Base-by-base conservation (phyloP, 2,329 filamentous ascomycete genomes). In the Xylariaceae sp. region DNA sequence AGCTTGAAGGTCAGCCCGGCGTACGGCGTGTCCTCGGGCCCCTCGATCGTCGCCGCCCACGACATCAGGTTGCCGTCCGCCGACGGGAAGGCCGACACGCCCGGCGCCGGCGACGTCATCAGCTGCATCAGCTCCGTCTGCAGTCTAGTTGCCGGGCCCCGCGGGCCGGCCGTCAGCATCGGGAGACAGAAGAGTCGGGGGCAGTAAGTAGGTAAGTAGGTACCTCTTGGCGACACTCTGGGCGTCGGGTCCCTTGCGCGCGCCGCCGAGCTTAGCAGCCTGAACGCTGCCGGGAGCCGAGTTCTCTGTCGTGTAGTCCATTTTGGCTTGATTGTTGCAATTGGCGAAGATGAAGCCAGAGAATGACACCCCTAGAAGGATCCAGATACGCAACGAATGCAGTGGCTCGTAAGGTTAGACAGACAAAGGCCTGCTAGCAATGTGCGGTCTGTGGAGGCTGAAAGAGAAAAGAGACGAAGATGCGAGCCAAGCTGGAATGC, bases 71-170 rank as follows among this genome's bases (percentile, higher is more conserved):
- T 92, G 57, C 87, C 85, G 56, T 93, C 86, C 22, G 80, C 80
- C 38, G 86, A 82, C 18, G 92, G 92, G 60, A 98, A 98, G 43
- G 93, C 93, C 36, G 89, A 94, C 53, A 96, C 80, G 46, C 92
- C 92, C 11, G 89, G 87, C 1, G 90, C 89, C 2, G 89, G 82
- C 26, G 89, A 89, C 51, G 88, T 89, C 92, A 98, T 96, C 50
- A 98, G 79, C 60, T 92, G 83, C 90, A 98, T 96, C 48, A 98
- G 75, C 64, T 98, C 92, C 31, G 89, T 93, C 64, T 98, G 92
- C 37, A 98, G 73, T 52, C 92, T 96, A 55, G 7, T 5, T 26
- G 12, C 6, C n/a, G 15, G 24, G n/a, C n/a, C n/a, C 12, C 24
- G 5, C 24, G n/a, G 24, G 6, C 5, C n/a, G n/a, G n/a, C 15